These are phyloP conservation scores for Chaetoceros muelleri DNA, from an alignment of 108 stramenopile species.

Conservation along the genomic window DNA sequence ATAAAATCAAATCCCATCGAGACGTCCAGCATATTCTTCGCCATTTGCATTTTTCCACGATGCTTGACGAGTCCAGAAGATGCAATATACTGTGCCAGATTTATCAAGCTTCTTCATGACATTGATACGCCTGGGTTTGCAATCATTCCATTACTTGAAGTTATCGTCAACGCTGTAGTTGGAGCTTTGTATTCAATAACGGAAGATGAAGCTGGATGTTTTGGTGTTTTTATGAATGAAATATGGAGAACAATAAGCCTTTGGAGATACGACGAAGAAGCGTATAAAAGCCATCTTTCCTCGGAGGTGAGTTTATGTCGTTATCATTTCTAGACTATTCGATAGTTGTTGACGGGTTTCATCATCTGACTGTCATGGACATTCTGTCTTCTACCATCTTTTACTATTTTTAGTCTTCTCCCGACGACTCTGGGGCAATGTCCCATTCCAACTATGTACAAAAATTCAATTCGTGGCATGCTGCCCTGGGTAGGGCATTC, in stretches of 20 bases:
- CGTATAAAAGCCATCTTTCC: constrained; percentile 53
- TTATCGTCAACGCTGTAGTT: constrained; percentile 41
- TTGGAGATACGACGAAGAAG: constrained; percentile 74
- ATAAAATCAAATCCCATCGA: not conserved
- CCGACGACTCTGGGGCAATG: constrained; percentile 21
- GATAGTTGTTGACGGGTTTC: not conserved
- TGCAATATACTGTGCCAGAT: constrained; percentile 69
- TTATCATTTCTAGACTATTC: not conserved
- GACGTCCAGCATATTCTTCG: constrained; percentile 29
- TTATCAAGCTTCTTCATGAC: constrained; percentile 60
- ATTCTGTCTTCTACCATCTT: not conserved
- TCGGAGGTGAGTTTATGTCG: constrained; percentile 23
- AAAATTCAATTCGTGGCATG: constrained; percentile 73
- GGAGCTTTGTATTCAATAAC: constrained; percentile 68
- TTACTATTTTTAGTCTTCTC: constrained; percentile 6
- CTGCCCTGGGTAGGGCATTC: constrained; percentile 43
- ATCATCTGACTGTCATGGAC: not conserved
- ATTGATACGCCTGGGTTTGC: constrained; percentile 71
- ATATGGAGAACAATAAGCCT: constrained; percentile 53
- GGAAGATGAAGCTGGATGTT: constrained; percentile 79
- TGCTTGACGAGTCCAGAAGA: constrained; percentile 73
- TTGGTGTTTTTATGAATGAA: constrained; percentile 64
- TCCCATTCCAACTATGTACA: constrained; percentile 38
- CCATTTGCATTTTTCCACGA: constrained; percentile 65
- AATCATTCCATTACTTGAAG: constrained; percentile 56